Conservation (phyloP, 202 grass and related monocot species). For the Musa balbisiana region DNA sequence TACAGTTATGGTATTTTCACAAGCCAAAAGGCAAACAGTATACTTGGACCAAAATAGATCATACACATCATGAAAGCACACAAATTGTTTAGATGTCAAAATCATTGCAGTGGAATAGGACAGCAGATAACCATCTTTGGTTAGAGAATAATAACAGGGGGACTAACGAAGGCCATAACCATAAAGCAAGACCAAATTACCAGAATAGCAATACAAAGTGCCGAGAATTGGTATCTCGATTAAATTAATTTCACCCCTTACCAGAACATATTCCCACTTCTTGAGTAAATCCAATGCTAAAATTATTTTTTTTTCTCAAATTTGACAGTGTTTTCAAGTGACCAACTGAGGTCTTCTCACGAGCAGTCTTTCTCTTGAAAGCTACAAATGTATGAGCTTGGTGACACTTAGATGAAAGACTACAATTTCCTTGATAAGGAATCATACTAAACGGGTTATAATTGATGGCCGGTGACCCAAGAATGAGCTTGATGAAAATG, state of each 20-base stretch:
- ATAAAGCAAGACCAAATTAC: too few species aligned
- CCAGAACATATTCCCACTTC: too few species aligned
- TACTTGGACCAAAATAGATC: neutral
- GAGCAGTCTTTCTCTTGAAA: neutral
- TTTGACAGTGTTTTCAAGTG: neutral
- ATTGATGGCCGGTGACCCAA: neutral
- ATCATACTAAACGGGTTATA: neutral
- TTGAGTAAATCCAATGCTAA: too few species aligned
- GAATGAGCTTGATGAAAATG: neutral
- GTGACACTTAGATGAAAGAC: neutral
- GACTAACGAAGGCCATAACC: neutral
- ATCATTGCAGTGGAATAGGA: neutral
- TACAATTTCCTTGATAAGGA: neutral
- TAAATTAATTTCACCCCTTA: too few species aligned
- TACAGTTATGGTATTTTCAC: neutral
- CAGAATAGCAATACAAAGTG: too few species aligned
- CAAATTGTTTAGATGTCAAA: neutral
- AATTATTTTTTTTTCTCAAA: neutral
- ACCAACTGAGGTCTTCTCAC: neutral
- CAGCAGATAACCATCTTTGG: neutral
- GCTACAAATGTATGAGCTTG: neutral
- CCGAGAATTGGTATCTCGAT: too few species aligned
- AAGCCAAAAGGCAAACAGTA: neutral
- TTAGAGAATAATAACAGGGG: too few species aligned
- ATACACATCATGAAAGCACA: neutral